Evolutionary conservation across 2,329 filamentous ascomycete genomes (phyloP).

Genomic region (Daldinia sp.): DNA sequence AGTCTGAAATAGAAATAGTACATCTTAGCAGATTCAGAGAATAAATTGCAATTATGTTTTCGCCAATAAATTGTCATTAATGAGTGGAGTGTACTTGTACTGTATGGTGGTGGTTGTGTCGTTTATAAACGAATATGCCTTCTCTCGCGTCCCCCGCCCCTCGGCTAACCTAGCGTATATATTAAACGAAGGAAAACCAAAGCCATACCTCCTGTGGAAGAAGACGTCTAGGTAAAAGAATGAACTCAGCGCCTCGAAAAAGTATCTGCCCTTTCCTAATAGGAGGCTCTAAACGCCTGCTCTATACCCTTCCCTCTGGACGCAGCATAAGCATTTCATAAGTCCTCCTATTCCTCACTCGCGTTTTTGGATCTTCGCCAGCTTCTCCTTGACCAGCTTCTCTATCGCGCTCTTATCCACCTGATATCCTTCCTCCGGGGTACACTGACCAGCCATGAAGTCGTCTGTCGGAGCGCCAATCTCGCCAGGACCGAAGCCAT

Average conservation of each 20-base stretch:
- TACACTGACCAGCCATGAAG: not conserved
- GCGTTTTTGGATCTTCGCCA: not conserved
- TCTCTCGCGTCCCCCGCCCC: too few relatives aligned
- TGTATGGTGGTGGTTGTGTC: too few relatives aligned
- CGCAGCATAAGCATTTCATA: not conserved
- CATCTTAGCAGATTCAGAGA: too few relatives aligned
- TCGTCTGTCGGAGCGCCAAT: not conserved
- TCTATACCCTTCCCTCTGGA: not conserved
- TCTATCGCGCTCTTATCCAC: not conserved
- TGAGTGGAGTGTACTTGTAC: too few relatives aligned
- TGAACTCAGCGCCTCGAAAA: too few relatives aligned
- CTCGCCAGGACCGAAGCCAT: not conserved
- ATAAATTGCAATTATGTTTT: too few relatives aligned
- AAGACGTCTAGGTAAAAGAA: too few relatives aligned
- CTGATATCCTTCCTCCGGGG: not conserved
- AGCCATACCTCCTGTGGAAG: not conserved
- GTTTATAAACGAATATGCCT: too few relatives aligned
- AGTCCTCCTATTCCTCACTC: not conserved
- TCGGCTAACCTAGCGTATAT: too few relatives aligned
- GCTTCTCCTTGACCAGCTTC: not conserved
- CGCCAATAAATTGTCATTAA: too few relatives aligned
- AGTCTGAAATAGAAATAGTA: too few relatives aligned
- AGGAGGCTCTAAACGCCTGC: not conserved
- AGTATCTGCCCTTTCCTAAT: not conserved
- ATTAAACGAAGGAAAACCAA: not conserved